Base-by-base conservation (phyloP, 1,284 basidiomycete species). In the Kwoniella shivajii region DNA sequence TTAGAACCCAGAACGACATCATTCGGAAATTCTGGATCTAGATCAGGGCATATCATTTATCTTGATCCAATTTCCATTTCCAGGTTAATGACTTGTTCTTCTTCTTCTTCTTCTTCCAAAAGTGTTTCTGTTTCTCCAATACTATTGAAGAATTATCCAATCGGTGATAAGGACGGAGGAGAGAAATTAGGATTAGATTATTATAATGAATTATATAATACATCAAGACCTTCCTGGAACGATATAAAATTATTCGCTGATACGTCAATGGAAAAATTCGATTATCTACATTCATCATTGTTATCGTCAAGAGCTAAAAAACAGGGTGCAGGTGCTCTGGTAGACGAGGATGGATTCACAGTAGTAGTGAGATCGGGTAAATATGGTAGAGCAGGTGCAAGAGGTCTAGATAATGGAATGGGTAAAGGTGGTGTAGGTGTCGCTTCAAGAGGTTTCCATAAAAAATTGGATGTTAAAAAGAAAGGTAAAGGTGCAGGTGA, bases 341-440 rank as follows among this genome's bases (percentile, higher is more conserved):
- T 93, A 45, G 92, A 95, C 74, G 90, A 90, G 61, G 92, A 95
- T 64, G 92, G 92, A 0, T 95, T 94, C 74, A 93, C 90, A 11
- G 83, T 94, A 10, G 92, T 95, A 29, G 89, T 88, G 24, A 83
- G 91, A 29, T 89, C 90, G 9, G 92, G 92, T 6, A 87, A 88
- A 26, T 92, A 92, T 69, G 91, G 92, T 3, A 83, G 90, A 68
- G 90, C 90, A 0, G 79, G 84, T 86, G 77, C 76, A 82, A 73
- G 72, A 59, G 50, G 65, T 36, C 49, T 67, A 57, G 59, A 81
- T 81, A 78, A 73, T 48, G 60, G 64, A 38, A 50, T 55, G 44
- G 57, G 54, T 31, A 56, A 54, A 48, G 47, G 67, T 16, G 59
- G 65, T 60, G 60, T 71, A 54, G 51, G 81, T 81, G 82, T 74